phyloP scores from a whole-genome alignment of 2,329 filamentous ascomycete species.

The Didymella sp. region DNA sequence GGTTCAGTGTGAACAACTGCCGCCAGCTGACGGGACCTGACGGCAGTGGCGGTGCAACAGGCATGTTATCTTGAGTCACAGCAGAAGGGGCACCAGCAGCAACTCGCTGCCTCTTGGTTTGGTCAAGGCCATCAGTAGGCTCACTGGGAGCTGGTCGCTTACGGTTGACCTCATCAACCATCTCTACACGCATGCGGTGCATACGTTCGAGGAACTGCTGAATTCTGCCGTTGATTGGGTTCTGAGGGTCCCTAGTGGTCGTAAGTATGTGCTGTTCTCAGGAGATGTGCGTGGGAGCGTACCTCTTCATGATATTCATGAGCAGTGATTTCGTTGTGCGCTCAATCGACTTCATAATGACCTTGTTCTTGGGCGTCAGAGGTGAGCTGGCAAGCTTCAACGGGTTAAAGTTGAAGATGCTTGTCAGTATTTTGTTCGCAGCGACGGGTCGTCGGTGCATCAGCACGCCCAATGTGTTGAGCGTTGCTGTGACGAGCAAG shows the following conservation, averaged over 20 bases:
- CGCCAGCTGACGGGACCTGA: constrained; percentile 79
- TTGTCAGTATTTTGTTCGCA: constrained; percentile 82
- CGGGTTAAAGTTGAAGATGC: constrained; percentile 90
- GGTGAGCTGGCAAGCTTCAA: constrained; percentile 78
- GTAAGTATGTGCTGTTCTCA: constrained; percentile 8
- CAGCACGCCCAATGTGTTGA: constrained; percentile 85
- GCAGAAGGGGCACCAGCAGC: constrained; percentile 57
- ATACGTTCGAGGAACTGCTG: constrained; percentile 87
- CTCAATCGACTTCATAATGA: constrained; percentile 92
- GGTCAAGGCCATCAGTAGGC: constrained; percentile 74
- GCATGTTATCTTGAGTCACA: constrained; percentile 36
- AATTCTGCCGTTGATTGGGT: constrained; percentile 76
- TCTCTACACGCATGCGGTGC: constrained; percentile 76
- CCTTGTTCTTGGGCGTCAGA: constrained; percentile 78
- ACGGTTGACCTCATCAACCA: constrained; percentile 77
- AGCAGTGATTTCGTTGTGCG: constrained; percentile 87
- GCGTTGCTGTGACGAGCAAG: constrained; percentile 84
- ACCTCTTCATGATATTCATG: constrained; percentile 82
- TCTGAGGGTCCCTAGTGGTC: constrained; percentile 73
- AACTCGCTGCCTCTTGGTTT: constrained; percentile 80
- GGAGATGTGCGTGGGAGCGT: constrained; percentile 37
- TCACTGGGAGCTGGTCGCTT: constrained; percentile 78
- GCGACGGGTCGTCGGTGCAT: constrained; percentile 82
- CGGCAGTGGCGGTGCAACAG: constrained; percentile 72
- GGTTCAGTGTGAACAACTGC: constrained; percentile 85